Evolutionary conservation across 2,329 filamentous ascomycete genomes (phyloP).

Genomic region (Blumeriella jaapii): DNA sequence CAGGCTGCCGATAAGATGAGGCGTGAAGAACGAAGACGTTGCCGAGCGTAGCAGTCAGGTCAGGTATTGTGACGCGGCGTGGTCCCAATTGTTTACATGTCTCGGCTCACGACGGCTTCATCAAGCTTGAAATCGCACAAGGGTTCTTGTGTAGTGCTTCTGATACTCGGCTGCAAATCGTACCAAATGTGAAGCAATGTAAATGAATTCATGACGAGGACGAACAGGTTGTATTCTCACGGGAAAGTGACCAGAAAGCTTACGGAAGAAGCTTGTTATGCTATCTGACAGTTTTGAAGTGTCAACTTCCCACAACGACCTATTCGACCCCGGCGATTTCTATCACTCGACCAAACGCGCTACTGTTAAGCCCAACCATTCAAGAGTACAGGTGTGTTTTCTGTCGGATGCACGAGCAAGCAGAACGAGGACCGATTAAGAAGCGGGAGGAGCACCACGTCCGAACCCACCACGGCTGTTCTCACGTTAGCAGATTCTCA

Average conservation of each 20-base stretch:
- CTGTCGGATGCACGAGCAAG: constrained; percentile 28
- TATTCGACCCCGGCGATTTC: constrained; percentile 36
- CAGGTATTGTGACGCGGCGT: no score
- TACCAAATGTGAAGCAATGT: no score
- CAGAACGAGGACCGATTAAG: constrained; percentile 24
- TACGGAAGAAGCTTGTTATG: constrained; percentile 28
- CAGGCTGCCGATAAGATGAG: no score
- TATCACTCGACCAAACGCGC: constrained; percentile 38
- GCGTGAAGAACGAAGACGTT: no score
- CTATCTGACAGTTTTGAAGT: constrained; percentile 31
- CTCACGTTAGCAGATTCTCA: constrained; percentile 27
- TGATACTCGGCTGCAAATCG: no score
- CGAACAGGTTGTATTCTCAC: constrained; percentile 11
- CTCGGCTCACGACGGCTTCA: no score
- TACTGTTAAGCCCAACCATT: constrained; percentile 35
- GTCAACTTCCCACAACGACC: constrained; percentile 34
- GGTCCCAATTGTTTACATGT: no score
- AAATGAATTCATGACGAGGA: no score
- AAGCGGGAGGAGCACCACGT: constrained; percentile 52
- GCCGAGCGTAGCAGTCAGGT: no score
- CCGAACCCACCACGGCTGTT: constrained; percentile 74
- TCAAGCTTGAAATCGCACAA: no score
- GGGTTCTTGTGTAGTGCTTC: no score
- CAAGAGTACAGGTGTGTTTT: constrained; percentile 23
- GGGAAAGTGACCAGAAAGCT: constrained; percentile 15